Base-by-base conservation (phyloP, 192 early-diverging fungal genomes). In the Phycomyces blakesleeanus region DNA sequence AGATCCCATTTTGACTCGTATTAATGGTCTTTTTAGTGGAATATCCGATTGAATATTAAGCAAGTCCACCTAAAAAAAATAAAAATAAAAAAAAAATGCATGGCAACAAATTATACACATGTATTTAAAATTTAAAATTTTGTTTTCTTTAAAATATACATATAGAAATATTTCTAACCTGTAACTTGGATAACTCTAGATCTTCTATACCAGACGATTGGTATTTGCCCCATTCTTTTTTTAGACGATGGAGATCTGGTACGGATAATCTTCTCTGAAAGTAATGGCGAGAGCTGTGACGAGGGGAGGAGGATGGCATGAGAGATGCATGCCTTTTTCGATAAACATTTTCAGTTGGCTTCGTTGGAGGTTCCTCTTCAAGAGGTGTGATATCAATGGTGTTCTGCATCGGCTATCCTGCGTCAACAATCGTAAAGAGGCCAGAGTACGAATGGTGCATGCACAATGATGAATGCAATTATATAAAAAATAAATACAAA, bases 1-100 rank as follows among this genome's bases (percentile, higher is more conserved):
- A 18, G 71, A n/a, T 20, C 71, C 60, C 57, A 73, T 57, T 12
- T 56, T 61, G 18, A 73, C 38, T 0, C 65, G 59, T 10, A 73
- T 63, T 38, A 41, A 34, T 6, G 71, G 71, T 34, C 44, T 51
- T 20, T 59, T 61, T 9, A 67, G n/a, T 5, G 26, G 26, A 37
- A 14, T 41, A 42, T 59, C 51, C 7, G 29, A 34, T 34, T 56
- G 53, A 26, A 67, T 67, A 41, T 73, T 67, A 24, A 73, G 41
- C 18, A 73, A 15, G 37, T 73, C 71, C 0, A 73, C 61, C 71
- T 73, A 44, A 58, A 22, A 50, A 52, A 20, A 61, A 26, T 21
- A n/a, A n/a, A n/a, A n/a, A n/a, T n/a, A n/a, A n/a, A n/a, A n/a
- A n/a, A n/a, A n/a, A n/a, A n/a, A n/a, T n/a, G n/a, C n/a, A n/a